Conservation (phyloP, 148 eudicot genomes). For the Spergularia bocconei region DNA sequence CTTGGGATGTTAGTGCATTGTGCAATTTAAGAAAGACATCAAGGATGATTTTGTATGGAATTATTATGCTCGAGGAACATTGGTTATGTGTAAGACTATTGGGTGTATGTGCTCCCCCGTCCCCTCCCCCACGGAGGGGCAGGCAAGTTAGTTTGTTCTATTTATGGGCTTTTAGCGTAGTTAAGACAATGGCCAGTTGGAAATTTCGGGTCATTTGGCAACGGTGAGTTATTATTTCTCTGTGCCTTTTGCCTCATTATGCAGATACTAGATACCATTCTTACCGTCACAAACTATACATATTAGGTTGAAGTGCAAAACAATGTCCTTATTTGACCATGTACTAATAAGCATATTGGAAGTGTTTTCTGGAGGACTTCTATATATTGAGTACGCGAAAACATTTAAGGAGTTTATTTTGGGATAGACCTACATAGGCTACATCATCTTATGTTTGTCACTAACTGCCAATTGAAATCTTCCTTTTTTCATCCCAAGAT, state of each 20-base stretch:
- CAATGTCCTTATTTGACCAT: neutral
- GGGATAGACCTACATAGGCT: neutral
- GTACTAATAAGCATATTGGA: neutral
- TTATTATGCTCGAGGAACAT: neutral
- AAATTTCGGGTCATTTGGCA: neutral
- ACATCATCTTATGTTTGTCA: neutral
- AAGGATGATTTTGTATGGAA: neutral
- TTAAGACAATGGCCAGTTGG: neutral
- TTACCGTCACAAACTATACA: neutral
- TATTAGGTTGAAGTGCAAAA: neutral
- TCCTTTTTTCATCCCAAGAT: neutral
- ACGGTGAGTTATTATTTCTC: neutral
- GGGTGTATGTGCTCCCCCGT: neutral
- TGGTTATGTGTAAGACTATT: neutral
- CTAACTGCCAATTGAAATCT: neutral
- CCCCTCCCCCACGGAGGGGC: neutral
- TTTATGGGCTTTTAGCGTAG: neutral
- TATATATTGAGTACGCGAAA: neutral
- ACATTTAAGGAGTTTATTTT: neutral
- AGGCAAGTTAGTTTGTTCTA: neutral
- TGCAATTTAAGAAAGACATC: neutral
- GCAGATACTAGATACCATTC: too few relatives aligned
- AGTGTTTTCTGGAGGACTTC: too few relatives aligned
- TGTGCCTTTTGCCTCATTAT: neutral
- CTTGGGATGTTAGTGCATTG: neutral